Conservation (phyloP, 805 yeast genomes). For the Brettanomyces bruxellensis region DNA sequence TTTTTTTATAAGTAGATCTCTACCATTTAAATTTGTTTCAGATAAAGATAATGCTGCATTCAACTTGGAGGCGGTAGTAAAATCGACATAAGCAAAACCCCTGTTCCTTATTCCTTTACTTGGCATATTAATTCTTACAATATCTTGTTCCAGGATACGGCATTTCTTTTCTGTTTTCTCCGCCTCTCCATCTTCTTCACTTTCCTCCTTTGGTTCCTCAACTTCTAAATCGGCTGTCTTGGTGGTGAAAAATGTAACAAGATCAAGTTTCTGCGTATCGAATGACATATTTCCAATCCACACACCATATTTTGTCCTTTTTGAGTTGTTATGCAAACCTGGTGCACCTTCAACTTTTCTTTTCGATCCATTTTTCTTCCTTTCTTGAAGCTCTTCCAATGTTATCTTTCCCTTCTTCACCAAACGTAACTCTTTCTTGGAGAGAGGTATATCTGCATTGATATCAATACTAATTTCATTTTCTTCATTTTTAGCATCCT, state of each 20-base stretch:
- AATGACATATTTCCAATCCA: slow-evolving; percentile 94
- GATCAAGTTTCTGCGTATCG: slow-evolving; percentile 70
- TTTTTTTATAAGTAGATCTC: slow-evolving; percentile 78
- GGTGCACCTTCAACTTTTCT: slow-evolving; percentile 3
- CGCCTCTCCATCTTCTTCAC: background rate
- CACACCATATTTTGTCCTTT: slow-evolving; percentile 57
- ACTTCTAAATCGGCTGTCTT: slow-evolving; percentile 35
- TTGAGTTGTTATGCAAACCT: slow-evolving; percentile 10
- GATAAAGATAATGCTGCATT: slow-evolving; percentile 54
- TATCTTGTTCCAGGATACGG: slow-evolving; percentile 43
- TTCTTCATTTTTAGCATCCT: slow-evolving; percentile 26
- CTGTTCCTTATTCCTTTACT: slow-evolving; percentile 54
- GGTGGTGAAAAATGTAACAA: slow-evolving; percentile 51
- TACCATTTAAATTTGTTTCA: slow-evolving; percentile 69
- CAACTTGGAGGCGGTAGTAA: slow-evolving; percentile 52
- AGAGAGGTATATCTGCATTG: slow-evolving; percentile 66
- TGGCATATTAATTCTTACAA: slow-evolving; percentile 78
- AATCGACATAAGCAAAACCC: slow-evolving; percentile 90
- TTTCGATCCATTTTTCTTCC: slow-evolving; percentile 23
- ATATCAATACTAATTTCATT: slow-evolving; percentile 65
- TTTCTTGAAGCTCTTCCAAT: slow-evolving; percentile 41
- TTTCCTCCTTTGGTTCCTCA: background rate
- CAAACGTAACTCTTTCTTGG: slow-evolving; percentile 84
- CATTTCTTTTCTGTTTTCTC: background rate
- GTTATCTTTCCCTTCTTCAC: slow-evolving; percentile 69